Evolutionary conservation across 805 yeast species (phyloP).

Genomic region (Metschnikowia borealis): DNA sequence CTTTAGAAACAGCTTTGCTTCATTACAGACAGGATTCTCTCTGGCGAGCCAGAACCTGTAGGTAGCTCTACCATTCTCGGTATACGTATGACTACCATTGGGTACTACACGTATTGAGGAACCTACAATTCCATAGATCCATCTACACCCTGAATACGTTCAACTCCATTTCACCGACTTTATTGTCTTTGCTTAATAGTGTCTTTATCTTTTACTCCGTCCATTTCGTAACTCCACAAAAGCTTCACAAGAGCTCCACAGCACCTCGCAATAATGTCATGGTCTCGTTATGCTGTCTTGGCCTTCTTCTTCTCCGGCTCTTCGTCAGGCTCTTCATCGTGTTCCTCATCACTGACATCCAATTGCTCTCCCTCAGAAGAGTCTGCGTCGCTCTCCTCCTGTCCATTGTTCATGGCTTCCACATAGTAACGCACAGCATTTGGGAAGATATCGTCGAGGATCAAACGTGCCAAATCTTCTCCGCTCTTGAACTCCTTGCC

Average conservation of each 20-base stretch:
- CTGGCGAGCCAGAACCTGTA: no score
- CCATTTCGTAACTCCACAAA: background rate
- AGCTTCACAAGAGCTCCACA: no score
- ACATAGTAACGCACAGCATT: constrained; percentile 80
- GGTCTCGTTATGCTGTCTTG: background rate
- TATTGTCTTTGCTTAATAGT: no score
- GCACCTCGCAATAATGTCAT: background rate
- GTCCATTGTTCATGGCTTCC: constrained; percentile 61
- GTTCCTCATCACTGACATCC: constrained; percentile 54
- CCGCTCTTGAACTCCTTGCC: constrained; percentile 78
- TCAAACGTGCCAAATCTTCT: constrained; percentile 66
- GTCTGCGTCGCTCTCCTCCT: constrained; percentile 46
- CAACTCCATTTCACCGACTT: background rate
- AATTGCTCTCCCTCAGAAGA: constrained; percentile 48
- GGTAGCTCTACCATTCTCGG: no score
- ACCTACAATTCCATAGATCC: background rate
- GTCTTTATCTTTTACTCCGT: no score
- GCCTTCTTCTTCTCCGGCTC: constrained; percentile 29
- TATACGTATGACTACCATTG: no score
- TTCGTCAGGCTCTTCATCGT: constrained; percentile 40
- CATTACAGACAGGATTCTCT: no score
- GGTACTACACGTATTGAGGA: no score
- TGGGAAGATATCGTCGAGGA: constrained; percentile 80
- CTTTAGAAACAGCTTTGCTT: no score
- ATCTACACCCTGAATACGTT: background rate